Base-by-base conservation (phyloP, 2,329 filamentous ascomycete species). In the Bipolaris cookei region DNA sequence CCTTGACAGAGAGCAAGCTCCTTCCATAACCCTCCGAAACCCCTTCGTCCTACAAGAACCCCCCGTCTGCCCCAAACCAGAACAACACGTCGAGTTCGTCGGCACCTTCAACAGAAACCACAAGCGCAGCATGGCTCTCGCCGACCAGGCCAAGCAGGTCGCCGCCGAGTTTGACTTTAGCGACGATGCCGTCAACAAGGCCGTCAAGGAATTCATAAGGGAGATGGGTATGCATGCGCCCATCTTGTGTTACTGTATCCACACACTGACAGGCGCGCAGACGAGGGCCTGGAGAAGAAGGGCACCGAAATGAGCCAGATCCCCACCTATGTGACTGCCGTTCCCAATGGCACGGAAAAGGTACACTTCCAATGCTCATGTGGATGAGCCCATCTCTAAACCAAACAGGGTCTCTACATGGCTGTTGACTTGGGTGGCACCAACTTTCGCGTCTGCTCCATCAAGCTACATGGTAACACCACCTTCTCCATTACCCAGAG, bases 261-360 rank as follows among this genome's bases (percentile, higher is more conserved):
- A 39, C 49, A 48, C n/a, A 56, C 67, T 64, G 63, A 68, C 62
- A 28, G 41, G 38, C 50, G 42, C 38, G 64, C 67, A 93, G 90
- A 90, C 64, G 90, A 96, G 81, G 95, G 95, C 25, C 81, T 98
- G 65, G 80, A 86, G 58, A 87, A 88, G 70, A 87, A 93, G 68
- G 89, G 88, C 61, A 89, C 91, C 30, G 92, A 89, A 67, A 80
- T 99, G 81, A 94, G 90, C 80, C 95, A 98, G 81, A 98, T 99
- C 71, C 95, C 95, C 6, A 97, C 93, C 39, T 99, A 97, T 78
- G 94, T 99, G 65, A 98, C 95, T 1, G 89, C 87, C 34, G 93
- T 98, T 25, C 95, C 95, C 73, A 95, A 98, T 84, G 95, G 95
- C 69, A 97, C 93, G 3, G 95, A 99, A 80, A 96, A 97, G 88